phyloP scores from a whole-genome alignment of 116 monocot genomes.

The Trichopus zeylanicus region DNA sequence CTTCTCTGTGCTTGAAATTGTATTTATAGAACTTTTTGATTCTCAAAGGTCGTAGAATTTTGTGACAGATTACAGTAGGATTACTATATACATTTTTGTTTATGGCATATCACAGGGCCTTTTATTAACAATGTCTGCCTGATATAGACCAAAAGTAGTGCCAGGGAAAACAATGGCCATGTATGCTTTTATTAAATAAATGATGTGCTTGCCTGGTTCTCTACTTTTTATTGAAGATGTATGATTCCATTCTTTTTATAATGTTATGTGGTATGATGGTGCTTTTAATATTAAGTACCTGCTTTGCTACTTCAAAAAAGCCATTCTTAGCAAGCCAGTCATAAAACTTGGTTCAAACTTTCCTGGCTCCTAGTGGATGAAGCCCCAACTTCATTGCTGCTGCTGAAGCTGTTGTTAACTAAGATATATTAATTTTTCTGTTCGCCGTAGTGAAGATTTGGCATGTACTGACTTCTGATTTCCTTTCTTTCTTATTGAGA shows the following conservation, averaged over 20 bases:
- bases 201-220: neutral
- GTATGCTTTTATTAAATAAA: neutral
- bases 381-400: neutral
- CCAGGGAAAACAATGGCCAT: neutral
- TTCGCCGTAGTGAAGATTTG: neutral
- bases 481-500: slow-evolving; percentile 16
- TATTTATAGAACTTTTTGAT: neutral
- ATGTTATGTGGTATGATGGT: neutral
- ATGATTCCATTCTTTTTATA: neutral
- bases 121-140: neutral
- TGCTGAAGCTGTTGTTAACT: neutral
- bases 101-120: too few relatives aligned
- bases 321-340: too few relatives aligned
- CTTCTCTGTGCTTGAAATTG: neutral
- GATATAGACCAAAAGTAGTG: neutral
- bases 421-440: neutral
- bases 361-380: neutral
- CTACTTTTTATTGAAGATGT: neutral
- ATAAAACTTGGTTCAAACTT: neutral
- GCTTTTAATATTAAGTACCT: too few relatives aligned
- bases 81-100: neutral
- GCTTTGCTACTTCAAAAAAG: too few relatives aligned
- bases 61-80: too few relatives aligned
- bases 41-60: neutral
- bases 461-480: neutral